Evolutionary conservation across 2,329 filamentous ascomycete species (phyloP).

Genomic region (Chaetoscypha palmicola): DNA sequence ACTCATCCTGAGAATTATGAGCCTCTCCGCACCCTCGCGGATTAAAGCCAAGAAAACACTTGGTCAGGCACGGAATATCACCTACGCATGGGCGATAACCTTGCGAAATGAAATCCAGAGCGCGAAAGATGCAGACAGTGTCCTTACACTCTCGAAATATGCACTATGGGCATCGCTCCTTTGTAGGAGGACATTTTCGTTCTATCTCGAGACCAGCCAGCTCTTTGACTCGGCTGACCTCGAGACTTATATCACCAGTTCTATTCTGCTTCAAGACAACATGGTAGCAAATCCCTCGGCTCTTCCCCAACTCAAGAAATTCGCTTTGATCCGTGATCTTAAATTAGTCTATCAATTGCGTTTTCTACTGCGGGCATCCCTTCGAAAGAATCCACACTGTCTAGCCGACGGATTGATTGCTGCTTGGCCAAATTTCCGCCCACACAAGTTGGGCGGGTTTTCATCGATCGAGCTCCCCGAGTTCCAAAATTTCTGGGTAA

Average conservation of each 20-base stretch:
- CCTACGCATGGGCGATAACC: constrained; percentile 42
- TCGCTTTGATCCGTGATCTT: constrained; percentile 40
- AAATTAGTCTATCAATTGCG: constrained; percentile 37
- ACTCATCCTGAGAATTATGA: constrained; percentile 38
- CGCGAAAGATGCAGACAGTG: constrained; percentile 32
- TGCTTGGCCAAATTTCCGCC: constrained; percentile 33
- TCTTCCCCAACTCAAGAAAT: constrained; percentile 32
- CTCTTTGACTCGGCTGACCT: constrained; percentile 16
- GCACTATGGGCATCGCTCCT: constrained; percentile 50
- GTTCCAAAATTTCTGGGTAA: too few relatives aligned
- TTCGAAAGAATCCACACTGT: constrained; percentile 27
- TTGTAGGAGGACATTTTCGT: constrained; percentile 42
- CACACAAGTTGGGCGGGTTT: constrained; percentile 35
- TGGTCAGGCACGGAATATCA: constrained; percentile 35
- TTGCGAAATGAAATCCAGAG: constrained; percentile 40
- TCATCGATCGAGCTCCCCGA: background rate
- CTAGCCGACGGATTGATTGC: too few relatives aligned
- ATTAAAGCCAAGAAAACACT: constrained; percentile 32
- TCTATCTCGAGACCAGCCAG: constrained; percentile 7
- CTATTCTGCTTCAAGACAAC: constrained; percentile 42
- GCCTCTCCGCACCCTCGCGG: constrained; percentile 14
- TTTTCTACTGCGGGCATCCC: constrained; percentile 30
- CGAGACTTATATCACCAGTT: constrained; percentile 33
- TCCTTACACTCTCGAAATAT: constrained; percentile 37
- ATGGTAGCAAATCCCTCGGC: constrained; percentile 32